Conservation (phyloP, 2,329 filamentous ascomycete genomes). For the Penicillium decumbens region DNA sequence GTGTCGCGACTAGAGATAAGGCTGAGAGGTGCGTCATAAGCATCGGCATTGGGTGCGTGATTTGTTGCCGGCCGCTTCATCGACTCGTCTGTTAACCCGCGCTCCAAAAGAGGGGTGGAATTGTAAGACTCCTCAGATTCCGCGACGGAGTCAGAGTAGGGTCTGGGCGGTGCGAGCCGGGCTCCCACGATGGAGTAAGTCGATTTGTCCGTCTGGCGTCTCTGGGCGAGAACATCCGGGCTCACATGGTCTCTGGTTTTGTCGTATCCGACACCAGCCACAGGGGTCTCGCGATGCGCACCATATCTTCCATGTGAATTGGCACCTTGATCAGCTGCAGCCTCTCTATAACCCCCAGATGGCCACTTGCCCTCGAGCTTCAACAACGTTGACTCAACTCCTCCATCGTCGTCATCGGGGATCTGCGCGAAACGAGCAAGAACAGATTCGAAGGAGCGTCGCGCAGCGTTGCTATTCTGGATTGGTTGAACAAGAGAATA, state of each 20-base stretch:
- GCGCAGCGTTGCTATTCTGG: conserved; percentile 51
- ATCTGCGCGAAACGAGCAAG: conserved; percentile 82
- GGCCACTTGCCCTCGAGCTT: conserved; percentile 84
- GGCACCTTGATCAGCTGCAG: conserved; percentile 4
- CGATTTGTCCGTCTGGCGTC: conserved; percentile 25
- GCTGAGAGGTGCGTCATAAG: conserved; percentile 26
- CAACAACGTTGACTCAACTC: conserved; percentile 83
- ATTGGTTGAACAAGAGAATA: conserved; percentile 48
- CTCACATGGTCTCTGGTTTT: conserved; percentile 6
- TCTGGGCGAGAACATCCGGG: conserved; percentile 17
- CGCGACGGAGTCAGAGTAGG: conserved; percentile 46
- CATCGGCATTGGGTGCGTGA: conserved; percentile 15
- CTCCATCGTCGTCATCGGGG: conserved; percentile 82
- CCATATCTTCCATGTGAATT: not conserved
- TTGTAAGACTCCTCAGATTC: conserved; percentile 70
- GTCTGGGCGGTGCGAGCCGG: conserved; percentile 29
- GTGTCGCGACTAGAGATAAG: conserved; percentile 26
- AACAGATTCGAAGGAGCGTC: conserved; percentile 78
- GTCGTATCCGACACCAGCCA: not conserved
- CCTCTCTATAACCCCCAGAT: conserved; percentile 15
- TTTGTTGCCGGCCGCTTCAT: conserved; percentile 44
- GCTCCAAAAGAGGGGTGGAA: conserved; percentile 71
- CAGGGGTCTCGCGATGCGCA: not conserved
- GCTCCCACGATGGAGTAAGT: conserved; percentile 26
- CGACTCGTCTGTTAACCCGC: conserved; percentile 50